Evolutionary conservation across 768 basidiomycete species (phyloP).

Genomic region (Ephemerocybe angulata): DNA sequence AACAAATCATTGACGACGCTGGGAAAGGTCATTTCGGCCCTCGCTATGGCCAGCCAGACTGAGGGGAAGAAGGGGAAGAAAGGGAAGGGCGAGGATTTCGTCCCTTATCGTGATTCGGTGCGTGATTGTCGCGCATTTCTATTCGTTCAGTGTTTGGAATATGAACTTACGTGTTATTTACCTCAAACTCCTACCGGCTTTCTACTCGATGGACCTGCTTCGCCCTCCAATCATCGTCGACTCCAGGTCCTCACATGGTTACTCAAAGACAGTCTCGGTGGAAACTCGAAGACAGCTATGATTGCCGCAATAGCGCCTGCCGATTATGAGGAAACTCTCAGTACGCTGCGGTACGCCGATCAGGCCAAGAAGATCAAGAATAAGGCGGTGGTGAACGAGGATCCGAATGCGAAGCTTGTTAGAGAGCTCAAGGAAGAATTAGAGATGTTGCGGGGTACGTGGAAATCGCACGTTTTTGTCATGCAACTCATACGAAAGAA

Average conservation of each 20-base stretch:
- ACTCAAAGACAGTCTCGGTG: constrained; percentile 94
- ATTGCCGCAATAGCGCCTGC: constrained; percentile 99
- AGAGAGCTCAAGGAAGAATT: constrained; percentile 98
- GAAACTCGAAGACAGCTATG: constrained; percentile 98
- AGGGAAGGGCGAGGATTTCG: constrained; percentile 85
- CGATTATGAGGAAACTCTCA: constrained; percentile 96
- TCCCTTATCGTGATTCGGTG: constrained; percentile 97
- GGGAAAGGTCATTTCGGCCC: constrained; percentile 93
- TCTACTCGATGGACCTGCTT: constrained; percentile 11
- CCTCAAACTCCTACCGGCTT: constrained; percentile 9
- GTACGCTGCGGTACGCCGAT: constrained; percentile 96
- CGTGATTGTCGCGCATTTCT: constrained; percentile 26
- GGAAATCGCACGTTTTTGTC: constrained; percentile 23
- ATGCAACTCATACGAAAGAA: constrained; percentile 7
- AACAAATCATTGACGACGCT: constrained; percentile 98
- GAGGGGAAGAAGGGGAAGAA: constrained; percentile 84
- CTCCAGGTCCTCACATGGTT: constrained; percentile 94
- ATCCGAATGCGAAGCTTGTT: constrained; percentile 98
- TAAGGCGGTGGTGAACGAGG: constrained; percentile 98
- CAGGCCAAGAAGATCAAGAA: constrained; percentile 99
- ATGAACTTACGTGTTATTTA: not conserved
- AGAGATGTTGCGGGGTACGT: constrained; percentile 79
- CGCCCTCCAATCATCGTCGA: constrained; percentile 1
- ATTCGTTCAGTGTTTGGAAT: not conserved
- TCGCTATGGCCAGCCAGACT: constrained; percentile 67